Evolutionary conservation across 495 filamentous ascomycete genomes (phyloP).

Genomic region (Hypomontagnella monticulosa): DNA sequence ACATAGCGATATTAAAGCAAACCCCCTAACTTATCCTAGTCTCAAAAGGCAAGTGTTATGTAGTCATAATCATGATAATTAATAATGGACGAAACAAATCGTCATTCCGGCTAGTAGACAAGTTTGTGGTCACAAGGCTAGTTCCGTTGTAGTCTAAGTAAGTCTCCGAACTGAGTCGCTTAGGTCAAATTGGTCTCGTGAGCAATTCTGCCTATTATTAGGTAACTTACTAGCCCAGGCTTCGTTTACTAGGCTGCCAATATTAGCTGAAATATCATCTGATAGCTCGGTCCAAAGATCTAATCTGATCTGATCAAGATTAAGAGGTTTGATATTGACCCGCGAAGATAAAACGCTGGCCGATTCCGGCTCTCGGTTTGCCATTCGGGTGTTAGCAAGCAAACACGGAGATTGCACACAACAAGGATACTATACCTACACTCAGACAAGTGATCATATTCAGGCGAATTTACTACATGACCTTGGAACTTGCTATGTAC

Average conservation of each 20-base stretch:
- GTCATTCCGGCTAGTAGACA: background rate
- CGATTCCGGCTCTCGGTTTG: too few species aligned
- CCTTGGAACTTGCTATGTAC: background rate
- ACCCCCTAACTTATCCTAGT: background rate
- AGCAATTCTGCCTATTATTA: background rate
- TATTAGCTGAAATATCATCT: too few species aligned
- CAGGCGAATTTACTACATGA: background rate
- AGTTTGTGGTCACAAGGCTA: slow-evolving; percentile 5
- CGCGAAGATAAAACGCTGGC: too few species aligned
- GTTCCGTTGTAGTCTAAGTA: slow-evolving; percentile 7
- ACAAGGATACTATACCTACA: background rate
- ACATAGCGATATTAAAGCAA: too few species aligned
- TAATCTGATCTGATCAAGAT: too few species aligned
- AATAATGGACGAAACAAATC: background rate
- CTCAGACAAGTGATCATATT: background rate
- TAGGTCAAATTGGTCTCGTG: background rate
- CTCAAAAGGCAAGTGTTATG: background rate
- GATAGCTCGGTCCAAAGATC: too few species aligned
- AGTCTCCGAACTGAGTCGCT: background rate
- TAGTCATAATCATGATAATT: background rate
- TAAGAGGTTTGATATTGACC: too few species aligned
- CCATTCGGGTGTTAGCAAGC: background rate
- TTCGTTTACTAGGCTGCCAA: too few species aligned
- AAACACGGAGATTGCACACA: background rate
- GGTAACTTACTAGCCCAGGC: too few species aligned